Evolutionary conservation across 73 alveolate genomes (phyloP).

Genomic region (Paramecium pentaurelia): DNA sequence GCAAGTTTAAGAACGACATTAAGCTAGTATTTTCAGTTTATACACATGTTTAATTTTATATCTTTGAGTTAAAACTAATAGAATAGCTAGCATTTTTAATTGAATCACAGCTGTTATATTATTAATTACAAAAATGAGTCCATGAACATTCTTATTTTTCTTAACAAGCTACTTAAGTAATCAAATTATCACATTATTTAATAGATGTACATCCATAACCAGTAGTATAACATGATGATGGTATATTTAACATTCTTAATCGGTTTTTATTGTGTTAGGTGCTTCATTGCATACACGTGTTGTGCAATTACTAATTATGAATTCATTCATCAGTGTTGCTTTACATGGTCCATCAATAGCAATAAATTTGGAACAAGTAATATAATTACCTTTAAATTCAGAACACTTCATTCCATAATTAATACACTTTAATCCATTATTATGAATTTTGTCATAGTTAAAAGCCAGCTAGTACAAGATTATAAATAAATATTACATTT

Average conservation of each 20-base stretch:
- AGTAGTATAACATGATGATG: background rate
- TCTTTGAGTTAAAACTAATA: background rate
- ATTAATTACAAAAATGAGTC: background rate
- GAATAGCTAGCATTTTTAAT: background rate
- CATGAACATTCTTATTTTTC: background rate
- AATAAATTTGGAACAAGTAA: background rate
- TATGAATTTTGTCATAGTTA: too few relatives aligned
- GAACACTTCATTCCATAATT: background rate
- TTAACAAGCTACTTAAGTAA: background rate
- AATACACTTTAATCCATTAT: background rate
- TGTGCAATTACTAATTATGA: background rate
- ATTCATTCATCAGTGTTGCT: background rate
- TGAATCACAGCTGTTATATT: background rate
- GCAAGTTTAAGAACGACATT: background rate
- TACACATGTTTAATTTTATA: background rate
- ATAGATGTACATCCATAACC: background rate
- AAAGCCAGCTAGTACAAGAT: too few relatives aligned
- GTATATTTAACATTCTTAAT: background rate
- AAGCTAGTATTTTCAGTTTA: background rate
- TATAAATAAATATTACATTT: too few relatives aligned
- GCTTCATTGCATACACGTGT: background rate
- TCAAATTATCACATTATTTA: background rate
- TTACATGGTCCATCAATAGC: slow-evolving; percentile 29
- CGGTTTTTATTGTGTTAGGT: background rate
- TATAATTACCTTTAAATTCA: background rate